These are phyloP conservation scores for Ballota nigra DNA, from an alignment of 257 asterid genomes.

Conservation along the genomic window DNA sequence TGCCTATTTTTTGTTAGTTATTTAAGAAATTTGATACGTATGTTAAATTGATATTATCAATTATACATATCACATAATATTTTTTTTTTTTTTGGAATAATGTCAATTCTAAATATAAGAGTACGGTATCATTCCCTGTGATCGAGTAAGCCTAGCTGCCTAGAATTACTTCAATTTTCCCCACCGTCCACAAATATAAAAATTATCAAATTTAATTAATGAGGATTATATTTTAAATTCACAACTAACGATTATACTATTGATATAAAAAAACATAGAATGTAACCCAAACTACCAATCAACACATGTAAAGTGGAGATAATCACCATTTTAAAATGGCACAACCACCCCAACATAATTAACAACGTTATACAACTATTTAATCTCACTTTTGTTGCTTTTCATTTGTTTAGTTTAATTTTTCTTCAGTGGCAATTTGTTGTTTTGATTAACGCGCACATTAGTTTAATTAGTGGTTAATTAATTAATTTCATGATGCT, in stretches of 20 bases:
- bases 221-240: neutral
- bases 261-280: neutral
- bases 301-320: neutral
- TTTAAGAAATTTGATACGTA: too few species aligned
- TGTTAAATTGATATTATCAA: too few species aligned
- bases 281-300: neutral
- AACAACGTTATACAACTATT: neutral
- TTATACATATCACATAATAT: too few species aligned
- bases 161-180: neutral
- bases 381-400: constrained; percentile 13
- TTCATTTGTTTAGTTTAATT: constrained; percentile 7
- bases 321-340: constrained; percentile 9
- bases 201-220: neutral
- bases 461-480: too few species aligned
- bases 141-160: too few species aligned
- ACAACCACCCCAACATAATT: constrained; percentile 1
- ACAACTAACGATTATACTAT: neutral
- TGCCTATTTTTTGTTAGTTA: too few species aligned
- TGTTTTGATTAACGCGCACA: constrained; percentile 11
- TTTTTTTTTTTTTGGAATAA: too few species aligned
- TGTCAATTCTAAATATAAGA: too few species aligned
- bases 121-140: too few species aligned
- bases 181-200: neutral
- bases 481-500: neutral
- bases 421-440: neutral